A percentile compares a stretch with the other conserved stretches of the same genome.
Conservation (phyloP, 805 yeast genomes). For the Starmerella cellae region DNA sequence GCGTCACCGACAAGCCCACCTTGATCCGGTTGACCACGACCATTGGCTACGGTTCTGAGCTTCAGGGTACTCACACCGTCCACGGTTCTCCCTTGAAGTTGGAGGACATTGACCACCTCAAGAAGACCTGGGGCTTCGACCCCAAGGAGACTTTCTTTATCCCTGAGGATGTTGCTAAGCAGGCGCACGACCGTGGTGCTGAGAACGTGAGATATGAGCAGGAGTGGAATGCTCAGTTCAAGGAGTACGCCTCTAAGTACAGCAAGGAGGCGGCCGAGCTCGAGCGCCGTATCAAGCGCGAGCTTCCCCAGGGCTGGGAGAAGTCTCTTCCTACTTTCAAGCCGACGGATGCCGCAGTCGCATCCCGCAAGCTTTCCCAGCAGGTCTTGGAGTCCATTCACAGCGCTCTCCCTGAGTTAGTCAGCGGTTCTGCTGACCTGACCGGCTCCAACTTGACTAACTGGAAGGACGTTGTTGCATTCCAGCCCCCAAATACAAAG, state of each 20-base stretch:
- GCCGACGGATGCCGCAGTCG: conserved; percentile 66
- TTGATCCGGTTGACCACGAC: conserved; percentile 78
- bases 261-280: conserved; percentile 72
- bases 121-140: conserved; percentile 73
- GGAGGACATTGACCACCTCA: conserved; percentile 81
- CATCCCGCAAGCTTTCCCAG: conserved; percentile 91
- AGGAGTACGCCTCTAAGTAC: conserved; percentile 49
- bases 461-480: conserved; percentile 69
- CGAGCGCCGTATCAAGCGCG: conserved; percentile 58
- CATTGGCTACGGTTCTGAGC: conserved; percentile 84
- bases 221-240: conserved; percentile 60
- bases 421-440: conserved; percentile 98
- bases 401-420: conserved; percentile 64
- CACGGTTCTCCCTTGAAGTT: conserved; percentile 95
- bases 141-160: conserved; percentile 69
- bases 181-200: conserved; percentile 42
- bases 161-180: conserved; percentile 69
- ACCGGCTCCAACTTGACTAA: conserved; percentile 94
- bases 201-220: conserved; percentile 55
- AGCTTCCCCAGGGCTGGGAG: conserved; percentile 77
- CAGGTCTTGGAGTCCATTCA: conserved; percentile 51
- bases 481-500: conserved; percentile 74
- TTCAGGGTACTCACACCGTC: conserved; percentile 76
- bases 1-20: conserved; percentile 70
- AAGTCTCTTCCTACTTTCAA: conserved; percentile 64